A percentile compares a stretch with the other conserved stretches of the same genome.
Evolutionary conservation across 2,329 filamentous ascomycete species (phyloP).

Genomic region (Aspergillus sp.): DNA sequence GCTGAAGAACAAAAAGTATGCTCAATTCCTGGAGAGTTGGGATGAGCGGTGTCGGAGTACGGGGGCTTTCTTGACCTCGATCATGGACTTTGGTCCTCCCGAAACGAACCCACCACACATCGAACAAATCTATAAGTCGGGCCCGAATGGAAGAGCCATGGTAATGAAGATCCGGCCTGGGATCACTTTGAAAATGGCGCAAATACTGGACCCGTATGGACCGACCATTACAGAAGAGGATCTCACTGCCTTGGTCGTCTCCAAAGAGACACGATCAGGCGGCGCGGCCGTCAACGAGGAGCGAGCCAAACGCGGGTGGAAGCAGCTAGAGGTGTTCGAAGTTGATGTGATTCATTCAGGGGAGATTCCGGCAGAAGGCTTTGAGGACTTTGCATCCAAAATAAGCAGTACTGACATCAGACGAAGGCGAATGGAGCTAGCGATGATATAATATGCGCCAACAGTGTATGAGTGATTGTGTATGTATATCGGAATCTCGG

Average conservation of each 20-base stretch:
- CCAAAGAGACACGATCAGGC: conserved; percentile 80
- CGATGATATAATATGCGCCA: conserved; percentile 26
- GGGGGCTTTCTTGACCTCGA: conserved; percentile 66
- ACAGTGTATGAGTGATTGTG: conserved; percentile 1
- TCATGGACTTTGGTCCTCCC: conserved; percentile 59
- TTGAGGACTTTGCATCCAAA: conserved; percentile 72
- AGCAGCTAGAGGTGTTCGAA: conserved; percentile 74
- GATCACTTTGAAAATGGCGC: conserved; percentile 73
- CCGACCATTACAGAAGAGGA: conserved; percentile 81
- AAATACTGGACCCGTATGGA: conserved; percentile 85
- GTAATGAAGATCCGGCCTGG: conserved; percentile 55
- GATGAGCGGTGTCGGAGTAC: conserved; percentile 67
- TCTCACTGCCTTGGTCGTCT: conserved; percentile 81
- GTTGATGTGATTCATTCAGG: conserved; percentile 80
- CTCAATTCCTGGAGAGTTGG: conserved; percentile 80
- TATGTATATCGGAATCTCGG: conserved; percentile 7
- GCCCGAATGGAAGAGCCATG: conserved; percentile 41
- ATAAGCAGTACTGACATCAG: conserved; percentile 89
- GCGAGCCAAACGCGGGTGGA: conserved; percentile 74
- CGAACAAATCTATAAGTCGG: conserved; percentile 35
- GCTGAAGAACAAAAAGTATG: conserved; percentile 84
- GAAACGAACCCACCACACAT: conserved; percentile 35
- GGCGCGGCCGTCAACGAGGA: conserved; percentile 85
- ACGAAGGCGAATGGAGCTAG: conserved; percentile 46
- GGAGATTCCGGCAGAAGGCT: conserved; percentile 49